Evolutionary conservation across 2,329 filamentous ascomycete species (phyloP).

Genomic region (Ceratocystis lukuohia): DNA sequence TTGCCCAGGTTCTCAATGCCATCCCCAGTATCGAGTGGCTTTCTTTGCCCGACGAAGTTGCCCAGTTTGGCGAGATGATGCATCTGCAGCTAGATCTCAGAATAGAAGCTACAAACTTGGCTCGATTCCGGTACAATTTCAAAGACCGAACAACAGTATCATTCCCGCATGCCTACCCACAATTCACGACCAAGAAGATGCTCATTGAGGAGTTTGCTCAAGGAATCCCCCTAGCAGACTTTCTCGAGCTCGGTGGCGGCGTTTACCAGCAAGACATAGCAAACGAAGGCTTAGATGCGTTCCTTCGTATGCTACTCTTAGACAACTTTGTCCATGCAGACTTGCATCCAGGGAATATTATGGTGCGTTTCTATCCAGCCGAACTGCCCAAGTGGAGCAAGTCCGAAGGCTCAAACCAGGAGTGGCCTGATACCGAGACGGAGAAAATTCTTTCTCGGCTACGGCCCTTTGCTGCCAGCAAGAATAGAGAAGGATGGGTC

Average conservation of each 20-base stretch:
- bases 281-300: conserved; percentile 87
- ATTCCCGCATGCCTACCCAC: conserved; percentile 88
- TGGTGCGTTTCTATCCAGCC: conserved; percentile 94
- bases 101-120: conserved; percentile 84
- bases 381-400: conserved; percentile 44
- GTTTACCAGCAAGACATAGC: conserved; percentile 90
- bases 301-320: conserved; percentile 88
- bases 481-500: conserved; percentile 57
- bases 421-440: conserved; percentile 59
- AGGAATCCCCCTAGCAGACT: conserved; percentile 80
- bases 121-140: conserved; percentile 81
- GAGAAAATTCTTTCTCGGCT: conserved; percentile 74
- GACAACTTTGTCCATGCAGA: conserved; percentile 98
- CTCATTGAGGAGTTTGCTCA: conserved; percentile 92
- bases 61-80: conserved; percentile 98
- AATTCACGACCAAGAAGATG: conserved; percentile 84
- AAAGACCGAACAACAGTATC: conserved; percentile 79
- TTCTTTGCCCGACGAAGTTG: conserved; percentile 84
- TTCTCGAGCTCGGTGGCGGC: conserved; percentile 81
- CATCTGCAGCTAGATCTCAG: conserved; percentile 86
- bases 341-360: conserved; percentile 93
- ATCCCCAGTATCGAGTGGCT: conserved; percentile 96
- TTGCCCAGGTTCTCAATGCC: conserved; percentile 67
- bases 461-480: conserved; percentile 51
- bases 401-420: conserved; percentile 28